phyloP scores from a whole-genome alignment of 2,329 filamentous ascomycete species.

The Bipolaris oryzae region DNA sequence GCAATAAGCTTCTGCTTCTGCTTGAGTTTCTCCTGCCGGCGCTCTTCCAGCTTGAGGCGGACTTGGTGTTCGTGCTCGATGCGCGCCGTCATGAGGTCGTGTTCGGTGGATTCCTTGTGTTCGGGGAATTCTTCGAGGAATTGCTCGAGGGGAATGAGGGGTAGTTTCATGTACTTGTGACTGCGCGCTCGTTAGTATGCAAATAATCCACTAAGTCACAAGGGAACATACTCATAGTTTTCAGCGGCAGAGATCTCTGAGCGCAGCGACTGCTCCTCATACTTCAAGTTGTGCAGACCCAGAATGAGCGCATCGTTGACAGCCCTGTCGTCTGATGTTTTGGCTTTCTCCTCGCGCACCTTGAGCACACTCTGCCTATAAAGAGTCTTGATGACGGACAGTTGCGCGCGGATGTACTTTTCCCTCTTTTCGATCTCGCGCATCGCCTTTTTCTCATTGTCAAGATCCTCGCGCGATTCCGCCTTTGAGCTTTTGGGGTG shows the following conservation, averaged over 20 bases:
- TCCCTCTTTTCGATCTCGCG: conserved; percentile 55
- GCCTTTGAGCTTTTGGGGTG: conserved; percentile 32
- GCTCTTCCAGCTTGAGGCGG: conserved; percentile 82
- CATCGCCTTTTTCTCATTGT: conserved; percentile 31
- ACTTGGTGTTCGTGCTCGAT: conserved; percentile 90
- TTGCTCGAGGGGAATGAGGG: conserved; percentile 80
- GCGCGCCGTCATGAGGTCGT: conserved; percentile 83
- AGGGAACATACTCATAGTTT: conserved; percentile 76
- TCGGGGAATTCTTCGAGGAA: conserved; percentile 81
- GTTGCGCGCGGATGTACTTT: conserved; percentile 76
- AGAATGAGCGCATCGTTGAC: conserved; percentile 92
- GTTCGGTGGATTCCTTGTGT: conserved; percentile 72
- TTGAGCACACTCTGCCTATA: conserved; percentile 82
- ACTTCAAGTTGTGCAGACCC: conserved; percentile 93
- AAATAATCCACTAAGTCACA: neutral
- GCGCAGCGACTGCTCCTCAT: conserved; percentile 89
- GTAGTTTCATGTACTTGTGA: conserved; percentile 86
- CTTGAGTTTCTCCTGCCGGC: conserved; percentile 68
- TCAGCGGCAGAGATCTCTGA: conserved; percentile 92
- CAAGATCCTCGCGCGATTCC: conserved; percentile 29
- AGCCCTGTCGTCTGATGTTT: conserved; percentile 84
- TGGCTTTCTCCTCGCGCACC: conserved; percentile 82
- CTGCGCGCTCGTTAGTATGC: conserved; percentile 52
- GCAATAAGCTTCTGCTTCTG: conserved; percentile 72
- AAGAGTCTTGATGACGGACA: conserved; percentile 65